These are phyloP conservation scores for Periglandula ipomoeae DNA, from an alignment of 2,329 filamentous ascomycete species.

Conservation along the genomic window DNA sequence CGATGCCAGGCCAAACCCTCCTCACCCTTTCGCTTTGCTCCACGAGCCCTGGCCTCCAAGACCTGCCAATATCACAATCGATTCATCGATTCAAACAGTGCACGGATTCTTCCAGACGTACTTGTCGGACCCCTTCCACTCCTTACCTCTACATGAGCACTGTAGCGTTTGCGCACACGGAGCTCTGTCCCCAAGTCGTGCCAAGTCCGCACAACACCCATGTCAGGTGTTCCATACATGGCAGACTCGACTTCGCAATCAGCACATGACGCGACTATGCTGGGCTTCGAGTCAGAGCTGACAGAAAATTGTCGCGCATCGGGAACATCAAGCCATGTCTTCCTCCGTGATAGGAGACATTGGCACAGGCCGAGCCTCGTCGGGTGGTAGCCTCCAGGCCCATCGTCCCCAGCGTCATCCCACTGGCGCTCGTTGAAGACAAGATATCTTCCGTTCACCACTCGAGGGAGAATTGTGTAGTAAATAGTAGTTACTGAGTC, in stretches of 20 bases:
- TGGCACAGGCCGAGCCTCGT: not conserved
- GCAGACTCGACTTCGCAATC: not conserved
- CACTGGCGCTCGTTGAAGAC: not conserved
- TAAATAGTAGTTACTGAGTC: not conserved
- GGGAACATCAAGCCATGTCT: not conserved
- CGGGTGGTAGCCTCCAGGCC: not conserved
- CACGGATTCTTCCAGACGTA: not conserved
- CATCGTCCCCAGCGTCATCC: not conserved
- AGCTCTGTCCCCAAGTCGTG: not conserved
- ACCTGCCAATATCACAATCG: not conserved
- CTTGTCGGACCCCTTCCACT: not conserved
- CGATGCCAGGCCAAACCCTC: too few species aligned
- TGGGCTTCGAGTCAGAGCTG: not conserved
- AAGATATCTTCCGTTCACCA: not conserved
- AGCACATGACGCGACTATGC: not conserved
- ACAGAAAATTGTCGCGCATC: not conserved
- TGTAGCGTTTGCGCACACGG: not conserved
- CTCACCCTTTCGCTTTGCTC: too few species aligned
- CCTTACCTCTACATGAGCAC: not conserved
- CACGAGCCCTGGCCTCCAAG: not conserved
- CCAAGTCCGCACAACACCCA: not conserved
- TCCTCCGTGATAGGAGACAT: not conserved
- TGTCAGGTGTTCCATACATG: not conserved
- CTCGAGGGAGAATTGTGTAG: not conserved
- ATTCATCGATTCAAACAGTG: not conserved